Evolutionary conservation across 805 yeast species (phyloP).

Genomic region (Pichia ethanolica): DNA sequence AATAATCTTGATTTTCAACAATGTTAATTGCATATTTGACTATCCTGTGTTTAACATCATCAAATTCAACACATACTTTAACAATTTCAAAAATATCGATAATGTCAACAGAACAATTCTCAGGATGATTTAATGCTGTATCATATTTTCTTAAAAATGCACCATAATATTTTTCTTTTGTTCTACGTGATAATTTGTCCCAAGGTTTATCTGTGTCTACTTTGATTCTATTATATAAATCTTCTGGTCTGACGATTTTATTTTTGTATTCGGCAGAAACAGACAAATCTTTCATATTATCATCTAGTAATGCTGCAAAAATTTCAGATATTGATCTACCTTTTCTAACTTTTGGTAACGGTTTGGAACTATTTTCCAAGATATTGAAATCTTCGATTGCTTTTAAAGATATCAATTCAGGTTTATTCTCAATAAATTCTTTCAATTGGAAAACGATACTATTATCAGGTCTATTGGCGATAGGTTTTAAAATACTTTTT

Average conservation of each 20-base stretch:
- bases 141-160: conserved; percentile 26
- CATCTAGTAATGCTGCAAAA: conserved; percentile 22
- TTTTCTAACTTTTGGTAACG: not conserved
- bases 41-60: conserved; percentile 16
- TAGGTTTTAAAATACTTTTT: conserved; percentile 8
- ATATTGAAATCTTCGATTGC: not conserved
- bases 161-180: conserved; percentile 21
- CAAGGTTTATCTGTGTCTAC: conserved; percentile 18
- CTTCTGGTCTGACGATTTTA: conserved; percentile 22
- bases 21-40: conserved; percentile 15
- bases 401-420: conserved; percentile 5
- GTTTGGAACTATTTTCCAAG: not conserved
- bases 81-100: conserved; percentile 19
- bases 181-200: conserved; percentile 16
- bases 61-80: conserved; percentile 22
- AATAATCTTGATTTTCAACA: conserved; percentile 8
- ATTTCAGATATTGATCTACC: conserved; percentile 18
- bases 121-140: conserved; percentile 16
- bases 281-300: conserved; percentile 21
- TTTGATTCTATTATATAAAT: conserved; percentile 21
- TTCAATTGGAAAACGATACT: conserved; percentile 8
- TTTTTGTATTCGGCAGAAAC: conserved; percentile 23
- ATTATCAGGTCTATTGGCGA: conserved; percentile 7
- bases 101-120: conserved; percentile 10
- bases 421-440: conserved; percentile 10